Conservation (phyloP, 371 early-diverging fungal species). For the Dichotomocladium elegans region DNA sequence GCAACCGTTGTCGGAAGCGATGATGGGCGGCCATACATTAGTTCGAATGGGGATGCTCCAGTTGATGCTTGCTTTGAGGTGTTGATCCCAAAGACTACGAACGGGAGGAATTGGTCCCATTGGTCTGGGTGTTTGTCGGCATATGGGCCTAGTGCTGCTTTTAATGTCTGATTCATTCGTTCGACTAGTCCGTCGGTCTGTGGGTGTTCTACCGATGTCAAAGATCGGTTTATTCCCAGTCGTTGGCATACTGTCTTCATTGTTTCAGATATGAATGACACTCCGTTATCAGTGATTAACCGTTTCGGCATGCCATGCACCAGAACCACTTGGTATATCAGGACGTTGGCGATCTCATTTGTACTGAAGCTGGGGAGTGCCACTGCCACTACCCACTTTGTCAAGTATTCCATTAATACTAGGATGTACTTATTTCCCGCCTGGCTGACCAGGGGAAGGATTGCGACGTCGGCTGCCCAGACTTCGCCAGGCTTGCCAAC, state of each 20-base stretch:
- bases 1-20: neutral
- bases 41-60: conserved; percentile 10
- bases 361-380: conserved; percentile 3
- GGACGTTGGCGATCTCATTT: neutral
- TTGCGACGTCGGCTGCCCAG: conserved; percentile 20
- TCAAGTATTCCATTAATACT: conserved; percentile 18
- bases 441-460: too few species aligned
- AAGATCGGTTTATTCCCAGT: conserved; percentile 3
- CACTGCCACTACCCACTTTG: conserved; percentile 6
- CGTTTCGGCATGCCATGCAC: neutral
- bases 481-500: conserved; percentile 3
- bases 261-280: conserved; percentile 6
- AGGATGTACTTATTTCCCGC: conserved; percentile 14
- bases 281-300: conserved; percentile 14
- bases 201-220: conserved; percentile 15
- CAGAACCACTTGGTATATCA: neutral
- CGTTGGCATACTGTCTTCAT: conserved; percentile 6
- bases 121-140: neutral
- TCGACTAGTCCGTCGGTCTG: conserved; percentile 16
- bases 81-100: conserved; percentile 16
- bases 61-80: conserved; percentile 12
- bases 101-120: conserved; percentile 12
- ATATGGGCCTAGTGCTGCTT: conserved; percentile 4
- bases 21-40: conserved; percentile 9
- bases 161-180: conserved; percentile 15